Base-by-base conservation (phyloP, 2,329 filamentous ascomycete genomes). In the Neospermospora avenae region DNA sequence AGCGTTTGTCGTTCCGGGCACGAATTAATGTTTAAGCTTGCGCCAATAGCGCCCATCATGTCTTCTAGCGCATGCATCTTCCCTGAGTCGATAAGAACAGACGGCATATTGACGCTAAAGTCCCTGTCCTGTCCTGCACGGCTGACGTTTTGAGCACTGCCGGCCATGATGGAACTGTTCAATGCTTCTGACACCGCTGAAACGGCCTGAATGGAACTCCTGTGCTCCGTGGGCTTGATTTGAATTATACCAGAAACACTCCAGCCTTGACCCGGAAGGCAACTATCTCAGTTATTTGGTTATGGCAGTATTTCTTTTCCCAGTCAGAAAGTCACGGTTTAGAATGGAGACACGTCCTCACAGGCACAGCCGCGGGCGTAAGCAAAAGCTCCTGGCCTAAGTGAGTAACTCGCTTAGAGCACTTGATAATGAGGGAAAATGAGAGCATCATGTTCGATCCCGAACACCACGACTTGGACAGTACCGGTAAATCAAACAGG, bases 21-120 rank as follows among this genome's bases (percentile, higher is more conserved):
- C 13, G 24, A 59, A 53, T 58, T 60, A 59, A 59, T 57, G 28
- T 62, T 60, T 55, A 64, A 62, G 62, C 57, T 63, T 51, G 55
- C 59, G 52, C 60, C 18, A 53, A 35, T 16, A 56, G 55, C 51
- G 55, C 61, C 57, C 34, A 57, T 41, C 51, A 58, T 13, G 13
- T 28, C 24, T 46, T 61, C 51, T 63, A 61, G 61, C 58, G 56
- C 37, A 18, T 42, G 52, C 45, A 28, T 25, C 41, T 44, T 60
- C 51, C 54, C 56, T 37, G 25, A 48, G n/a, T 48, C 59, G 49
- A 49, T 18, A n/a, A 18, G 34, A 42, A 37, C 41, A 25, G 18
- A 13, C 58, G 20, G 16, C 31, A 20, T n/a, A 34, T 49, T 49
- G 25, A 25, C 25, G 25, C 6, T 49, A 34, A 34, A 31, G 24